phyloP scores from a whole-genome alignment of 176 grass and related monocot genomes.

The Aegilops speltoides region DNA sequence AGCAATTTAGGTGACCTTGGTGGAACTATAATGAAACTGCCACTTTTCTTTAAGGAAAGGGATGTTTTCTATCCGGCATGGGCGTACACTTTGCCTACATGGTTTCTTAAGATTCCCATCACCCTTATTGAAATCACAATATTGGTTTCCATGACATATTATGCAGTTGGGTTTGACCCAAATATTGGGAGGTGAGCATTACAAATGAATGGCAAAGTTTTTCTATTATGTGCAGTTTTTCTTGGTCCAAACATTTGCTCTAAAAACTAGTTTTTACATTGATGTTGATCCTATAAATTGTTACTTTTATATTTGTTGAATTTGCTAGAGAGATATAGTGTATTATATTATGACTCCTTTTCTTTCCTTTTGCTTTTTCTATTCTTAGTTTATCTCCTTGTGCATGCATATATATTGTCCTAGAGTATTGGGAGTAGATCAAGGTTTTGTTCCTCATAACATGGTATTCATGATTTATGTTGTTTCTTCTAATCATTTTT shows the following conservation, averaged over 20 bases:
- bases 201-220: neutral
- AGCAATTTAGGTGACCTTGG: slow-evolving; percentile 42
- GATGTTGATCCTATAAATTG: neutral
- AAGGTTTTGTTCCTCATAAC: too few species aligned
- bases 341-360: too few species aligned
- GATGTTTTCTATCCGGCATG: slow-evolving; percentile 68
- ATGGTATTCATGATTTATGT: too few species aligned
- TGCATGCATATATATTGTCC: too few species aligned
- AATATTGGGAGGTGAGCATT: slow-evolving; percentile 47
- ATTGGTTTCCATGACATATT: slow-evolving; percentile 55
- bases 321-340: too few species aligned
- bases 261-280: neutral
- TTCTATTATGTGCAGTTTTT: neutral
- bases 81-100: slow-evolving; percentile 50
- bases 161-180: slow-evolving; percentile 58
- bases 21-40: slow-evolving; percentile 42
- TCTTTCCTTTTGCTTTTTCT: too few species aligned
- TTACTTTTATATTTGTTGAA: neutral
- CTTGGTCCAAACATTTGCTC: neutral
- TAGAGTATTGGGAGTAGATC: too few species aligned
- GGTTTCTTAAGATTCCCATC: slow-evolving; percentile 63
- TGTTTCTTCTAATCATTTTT: too few species aligned
- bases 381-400: too few species aligned
- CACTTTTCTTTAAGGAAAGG: slow-evolving; percentile 66
- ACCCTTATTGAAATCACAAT: slow-evolving; percentile 48